A percentile compares a stretch with the other conserved stretches of the same genome.
Conservation (phyloP, 2,329 filamentous ascomycete genomes). For the Botrytis sinoallii region DNA sequence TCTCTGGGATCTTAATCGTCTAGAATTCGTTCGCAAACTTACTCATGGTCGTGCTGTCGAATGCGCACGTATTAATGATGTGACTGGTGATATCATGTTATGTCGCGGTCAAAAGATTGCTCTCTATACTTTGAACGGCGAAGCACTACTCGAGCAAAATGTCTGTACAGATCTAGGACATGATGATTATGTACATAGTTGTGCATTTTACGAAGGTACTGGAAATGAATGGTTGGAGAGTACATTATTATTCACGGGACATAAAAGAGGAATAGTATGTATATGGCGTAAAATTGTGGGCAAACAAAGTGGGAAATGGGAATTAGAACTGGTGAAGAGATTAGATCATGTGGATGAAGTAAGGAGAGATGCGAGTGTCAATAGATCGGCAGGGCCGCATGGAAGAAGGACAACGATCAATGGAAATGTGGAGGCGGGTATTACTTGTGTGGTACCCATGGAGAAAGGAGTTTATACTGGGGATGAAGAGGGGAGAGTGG, state of each 20-base stretch:
- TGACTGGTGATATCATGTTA: conserved; percentile 84
- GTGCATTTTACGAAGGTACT: conserved; percentile 90
- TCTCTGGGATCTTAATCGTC: conserved; percentile 90
- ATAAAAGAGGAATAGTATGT: conserved; percentile 79
- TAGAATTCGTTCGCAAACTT: conserved; percentile 78
- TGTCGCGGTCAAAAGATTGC: conserved; percentile 72
- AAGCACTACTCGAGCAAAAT: conserved; percentile 75
- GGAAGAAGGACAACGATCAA: conserved; percentile 13
- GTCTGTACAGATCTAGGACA: conserved; percentile 58
- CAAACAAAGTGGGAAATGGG: conserved; percentile 59
- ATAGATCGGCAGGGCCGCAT: conserved; percentile 33
- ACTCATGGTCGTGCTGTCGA: conserved; percentile 58
- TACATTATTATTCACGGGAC: conserved; percentile 84
- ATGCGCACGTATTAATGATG: conserved; percentile 83
- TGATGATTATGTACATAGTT: conserved; percentile 76
- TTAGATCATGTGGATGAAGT: conserved; percentile 77
- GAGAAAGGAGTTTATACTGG: conserved; percentile 85
- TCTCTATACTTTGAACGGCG: conserved; percentile 85
- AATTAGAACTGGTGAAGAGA: conserved; percentile 72
- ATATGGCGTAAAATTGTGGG: conserved; percentile 60
- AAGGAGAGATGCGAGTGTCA: conserved; percentile 46
- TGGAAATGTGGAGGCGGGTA: conserved; percentile 59
- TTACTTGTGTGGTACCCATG: conserved; percentile 84
- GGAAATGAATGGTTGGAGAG: conserved; percentile 90
- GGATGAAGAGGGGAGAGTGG: conserved; percentile 88